A percentile compares a stretch with the other conserved stretches of the same genome.
Conservation (phyloP, 1,284 basidiomycete genomes). For the Tilletia horrida region DNA sequence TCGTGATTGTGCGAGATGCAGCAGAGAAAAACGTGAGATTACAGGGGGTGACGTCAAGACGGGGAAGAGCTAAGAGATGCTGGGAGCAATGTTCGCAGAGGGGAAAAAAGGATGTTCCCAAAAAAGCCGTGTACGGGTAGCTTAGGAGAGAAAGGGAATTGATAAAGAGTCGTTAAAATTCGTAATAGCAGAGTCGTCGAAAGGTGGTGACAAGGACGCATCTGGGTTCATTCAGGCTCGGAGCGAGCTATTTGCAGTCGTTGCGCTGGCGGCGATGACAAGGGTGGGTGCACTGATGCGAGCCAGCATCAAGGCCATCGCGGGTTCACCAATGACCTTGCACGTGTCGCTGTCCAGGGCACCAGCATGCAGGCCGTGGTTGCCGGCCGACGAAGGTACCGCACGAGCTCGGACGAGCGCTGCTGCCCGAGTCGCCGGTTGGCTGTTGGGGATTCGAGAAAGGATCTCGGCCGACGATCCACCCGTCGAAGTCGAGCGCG, state of each 20-base stretch:
- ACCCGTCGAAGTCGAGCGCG: not conserved
- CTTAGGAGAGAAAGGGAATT: not conserved
- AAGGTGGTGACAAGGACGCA: not conserved
- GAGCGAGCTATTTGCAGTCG: not conserved
- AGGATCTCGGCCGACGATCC: not conserved
- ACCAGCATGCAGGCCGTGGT: slow-evolving; percentile 19
- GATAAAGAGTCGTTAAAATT: not conserved
- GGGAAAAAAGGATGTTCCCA: not conserved
- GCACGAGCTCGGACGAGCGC: slow-evolving; percentile 11
- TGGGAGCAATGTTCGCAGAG: no score
- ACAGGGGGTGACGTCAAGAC: slow-evolving; percentile 1
- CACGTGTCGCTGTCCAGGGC: slow-evolving; percentile 43
- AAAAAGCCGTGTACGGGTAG: not conserved
- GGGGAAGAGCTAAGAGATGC: not conserved
- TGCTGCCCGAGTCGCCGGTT: slow-evolving; percentile 5
- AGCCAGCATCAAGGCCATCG: slow-evolving; percentile 35
- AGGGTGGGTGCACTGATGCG: slow-evolving; percentile 28
- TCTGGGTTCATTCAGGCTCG: not conserved
- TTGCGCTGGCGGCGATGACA: slow-evolving; percentile 33
- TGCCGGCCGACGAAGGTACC: not conserved
- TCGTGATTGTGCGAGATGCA: no score
- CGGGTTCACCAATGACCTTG: slow-evolving; percentile 46
- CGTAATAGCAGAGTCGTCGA: not conserved
- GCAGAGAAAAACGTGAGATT: not conserved
- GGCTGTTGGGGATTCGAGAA: not conserved